Evolutionary conservation across 352 stramenopile species (phyloP).

Genomic region (Blastocystis sp.): DNA sequence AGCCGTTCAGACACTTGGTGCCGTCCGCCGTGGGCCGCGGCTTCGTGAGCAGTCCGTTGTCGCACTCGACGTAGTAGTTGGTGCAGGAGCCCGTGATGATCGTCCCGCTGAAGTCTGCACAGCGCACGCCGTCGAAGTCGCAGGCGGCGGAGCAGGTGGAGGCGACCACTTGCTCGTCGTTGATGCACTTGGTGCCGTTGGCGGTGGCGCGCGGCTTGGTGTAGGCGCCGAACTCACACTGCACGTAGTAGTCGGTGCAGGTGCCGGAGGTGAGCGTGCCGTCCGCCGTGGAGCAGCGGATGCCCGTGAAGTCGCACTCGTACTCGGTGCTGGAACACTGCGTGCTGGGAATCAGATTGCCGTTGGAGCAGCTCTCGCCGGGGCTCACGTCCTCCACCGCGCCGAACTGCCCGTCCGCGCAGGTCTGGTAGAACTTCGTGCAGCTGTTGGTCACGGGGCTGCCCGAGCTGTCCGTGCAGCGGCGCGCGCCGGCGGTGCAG

Average conservation of each 20-base stretch:
- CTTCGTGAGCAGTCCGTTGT: conserved; percentile 42
- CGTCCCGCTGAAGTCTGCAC: conserved; percentile 35
- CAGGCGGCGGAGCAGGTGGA: conserved; percentile 42
- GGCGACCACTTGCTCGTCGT: conserved; percentile 56
- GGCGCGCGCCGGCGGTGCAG: background rate
- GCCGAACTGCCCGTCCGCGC: conserved; percentile 6
- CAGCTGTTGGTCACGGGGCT: conserved; percentile 10
- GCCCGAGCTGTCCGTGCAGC: background rate
- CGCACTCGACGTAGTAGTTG: conserved; percentile 63
- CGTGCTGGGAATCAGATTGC: conserved; percentile 30
- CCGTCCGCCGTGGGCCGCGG: conserved; percentile 42
- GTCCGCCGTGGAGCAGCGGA: conserved; percentile 57
- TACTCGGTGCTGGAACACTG: conserved; percentile 45
- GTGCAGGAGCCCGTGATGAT: conserved; percentile 51
- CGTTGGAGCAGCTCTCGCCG: conserved; percentile 59
- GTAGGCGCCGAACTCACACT: conserved; percentile 66
- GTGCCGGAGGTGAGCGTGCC: conserved; percentile 12
- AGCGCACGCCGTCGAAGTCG: conserved; percentile 51
- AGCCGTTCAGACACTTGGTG: conserved; percentile 62
- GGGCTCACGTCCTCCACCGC: conserved; percentile 12
- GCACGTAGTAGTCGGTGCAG: conserved; percentile 62
- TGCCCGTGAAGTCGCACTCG: conserved; percentile 67
- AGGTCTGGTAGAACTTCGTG: conserved; percentile 53
- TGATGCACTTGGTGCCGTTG: conserved; percentile 62
- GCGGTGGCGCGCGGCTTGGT: conserved; percentile 50